These are phyloP conservation scores for Henningerozyma blattae DNA, from an alignment of 805 yeast species.

Conservation along the genomic window DNA sequence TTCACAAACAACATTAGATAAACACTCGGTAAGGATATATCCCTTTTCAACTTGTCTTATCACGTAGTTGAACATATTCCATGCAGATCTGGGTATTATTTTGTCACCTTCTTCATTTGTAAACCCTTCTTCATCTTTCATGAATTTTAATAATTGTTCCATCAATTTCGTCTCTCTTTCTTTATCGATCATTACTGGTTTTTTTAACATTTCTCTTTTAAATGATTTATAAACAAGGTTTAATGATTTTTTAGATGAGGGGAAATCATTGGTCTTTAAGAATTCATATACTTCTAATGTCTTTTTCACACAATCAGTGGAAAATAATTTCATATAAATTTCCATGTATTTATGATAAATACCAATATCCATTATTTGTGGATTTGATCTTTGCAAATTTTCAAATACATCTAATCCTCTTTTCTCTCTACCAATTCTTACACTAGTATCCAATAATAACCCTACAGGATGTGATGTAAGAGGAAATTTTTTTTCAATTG, in stretches of 20 bases:
- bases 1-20: too few species aligned
- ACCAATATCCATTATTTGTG: constrained; percentile 10
- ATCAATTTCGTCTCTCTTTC: background rate
- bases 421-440: constrained; percentile 8
- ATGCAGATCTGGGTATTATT: background rate
- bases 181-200: background rate
- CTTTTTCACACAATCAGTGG: constrained; percentile 10
- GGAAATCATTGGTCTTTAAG: constrained; percentile 3
- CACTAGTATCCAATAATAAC: constrained; percentile 11
- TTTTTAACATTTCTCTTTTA: constrained; percentile 13
- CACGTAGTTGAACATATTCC: background rate
- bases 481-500: constrained; percentile 5
- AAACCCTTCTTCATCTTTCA: background rate
- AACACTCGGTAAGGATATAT: too few species aligned
- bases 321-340: constrained; percentile 4
- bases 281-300: constrained; percentile 7
- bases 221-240: constrained; percentile 19
- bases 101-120: background rate
- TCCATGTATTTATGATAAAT: constrained; percentile 11
- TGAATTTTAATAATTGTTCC: background rate
- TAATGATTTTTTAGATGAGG: too few species aligned
- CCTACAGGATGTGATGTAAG: constrained; percentile 10
- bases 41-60: too few species aligned
- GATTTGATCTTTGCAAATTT: constrained; percentile 1
- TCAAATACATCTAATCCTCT: constrained; percentile 11